Evolutionary conservation across 139 green algal genomes (phyloP), one percentile per base, ranked within the genome.

Genomic region (Tetradesmus lagerheimii): DNA sequence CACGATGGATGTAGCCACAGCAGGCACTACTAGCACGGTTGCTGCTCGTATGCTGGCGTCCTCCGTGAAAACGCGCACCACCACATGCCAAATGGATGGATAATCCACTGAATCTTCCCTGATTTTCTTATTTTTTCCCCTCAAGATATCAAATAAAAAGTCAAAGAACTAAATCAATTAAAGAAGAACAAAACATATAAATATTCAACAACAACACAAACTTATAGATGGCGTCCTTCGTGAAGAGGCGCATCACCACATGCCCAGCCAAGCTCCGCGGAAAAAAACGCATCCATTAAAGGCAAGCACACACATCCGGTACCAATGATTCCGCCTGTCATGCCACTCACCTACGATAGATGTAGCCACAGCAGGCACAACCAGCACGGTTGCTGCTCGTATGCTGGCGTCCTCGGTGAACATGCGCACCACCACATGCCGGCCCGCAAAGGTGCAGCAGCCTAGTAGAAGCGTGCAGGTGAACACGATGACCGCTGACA

Each of bases 1-100:
- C 35, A 88, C 67, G 50, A 88, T 88, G n/a, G 64, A 80, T 31
- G 83, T 77, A 3, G 83, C 83, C 0, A 88, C 83, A 29, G 83
- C 83, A 29, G 83, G 83, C 62, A 88, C 83, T 0, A 88, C 83
- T 0, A 43, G 35, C 14, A 64, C 83, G 8, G 83, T 88, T 15
- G 83, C 83, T 80, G 67, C 47, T 1, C 64, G 83, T 4, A 88
- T 88, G 9, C 18, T 47, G 4, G 47, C 1, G n/a, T 88, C 83
- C 1, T 39, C 37, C 8, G 83, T 88, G 50, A 88, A 88, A 0
- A 88, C 37, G 27, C 37, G 83, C 11, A 88, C 83, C 12, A 88
- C 39, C 5, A 14, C 45, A 64, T 88, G 83, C 20, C 83, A n/a
- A n/a, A n/a, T n/a, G n/a, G n/a, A n/a, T n/a, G n/a, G n/a, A n/a